phyloP scores from a whole-genome alignment of 75 land plant genomes.

The Chamaecyparis obtusa region DNA sequence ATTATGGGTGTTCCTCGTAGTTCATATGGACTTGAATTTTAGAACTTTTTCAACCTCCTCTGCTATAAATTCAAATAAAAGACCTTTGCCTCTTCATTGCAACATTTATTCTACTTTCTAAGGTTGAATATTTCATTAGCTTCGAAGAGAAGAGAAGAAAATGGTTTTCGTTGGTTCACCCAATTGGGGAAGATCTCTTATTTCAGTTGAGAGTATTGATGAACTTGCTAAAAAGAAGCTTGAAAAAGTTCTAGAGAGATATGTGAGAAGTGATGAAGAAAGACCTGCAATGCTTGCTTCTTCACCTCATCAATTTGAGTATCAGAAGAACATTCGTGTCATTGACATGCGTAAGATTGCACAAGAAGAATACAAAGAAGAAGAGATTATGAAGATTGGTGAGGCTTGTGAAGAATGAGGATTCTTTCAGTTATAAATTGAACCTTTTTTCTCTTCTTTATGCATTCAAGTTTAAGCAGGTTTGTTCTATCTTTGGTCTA shows the following conservation, averaged over 20 bases:
- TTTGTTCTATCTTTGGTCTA: too few species aligned
- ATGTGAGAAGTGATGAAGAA: not conserved
- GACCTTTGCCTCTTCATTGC: too few species aligned
- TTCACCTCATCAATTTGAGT: not conserved
- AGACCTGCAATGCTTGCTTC: not conserved
- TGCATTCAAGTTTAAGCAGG: not conserved
- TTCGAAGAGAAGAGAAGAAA: not conserved
- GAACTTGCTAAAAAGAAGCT: not conserved
- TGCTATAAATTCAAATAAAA: too few species aligned
- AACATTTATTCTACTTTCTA: too few species aligned
- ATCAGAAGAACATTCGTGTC: not conserved
- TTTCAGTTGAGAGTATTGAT: not conserved
- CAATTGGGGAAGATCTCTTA: not conserved
- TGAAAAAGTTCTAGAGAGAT: not conserved
- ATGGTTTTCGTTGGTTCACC: not conserved
- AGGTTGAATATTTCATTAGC: too few species aligned
- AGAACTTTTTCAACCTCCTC: too few species aligned
- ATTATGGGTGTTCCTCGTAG: too few species aligned
- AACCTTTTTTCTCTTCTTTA: not conserved
- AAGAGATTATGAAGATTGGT: conserved; percentile 13
- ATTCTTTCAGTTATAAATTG: conserved; percentile 41
- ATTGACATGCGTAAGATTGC: not conserved
- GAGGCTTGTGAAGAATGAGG: conserved; percentile 51
- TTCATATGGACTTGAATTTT: too few species aligned
- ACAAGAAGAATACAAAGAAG: not conserved